Evolutionary conservation across 306 rosid species (phyloP).

Genomic region (Notholithocarpus densiflorus): DNA sequence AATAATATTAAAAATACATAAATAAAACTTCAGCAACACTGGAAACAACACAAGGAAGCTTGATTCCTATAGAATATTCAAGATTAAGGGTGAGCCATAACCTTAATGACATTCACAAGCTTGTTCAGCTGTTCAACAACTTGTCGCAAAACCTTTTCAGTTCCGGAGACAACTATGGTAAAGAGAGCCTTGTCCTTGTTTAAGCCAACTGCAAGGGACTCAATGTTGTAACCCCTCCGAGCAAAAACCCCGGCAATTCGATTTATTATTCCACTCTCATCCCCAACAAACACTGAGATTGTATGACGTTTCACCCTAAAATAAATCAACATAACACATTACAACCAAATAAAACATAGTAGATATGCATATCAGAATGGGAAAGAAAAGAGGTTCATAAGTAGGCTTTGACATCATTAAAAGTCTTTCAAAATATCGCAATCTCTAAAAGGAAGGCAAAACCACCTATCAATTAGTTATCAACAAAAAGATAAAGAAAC

Average conservation of each 20-base stretch:
- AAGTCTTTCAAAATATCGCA: neutral
- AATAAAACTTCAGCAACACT: neutral
- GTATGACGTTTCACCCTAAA: slow-evolving; percentile 55
- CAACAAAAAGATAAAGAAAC: too few species aligned
- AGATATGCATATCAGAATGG: neutral
- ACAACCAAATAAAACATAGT: neutral
- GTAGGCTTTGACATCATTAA: neutral
- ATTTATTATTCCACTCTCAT: slow-evolving; percentile 66
- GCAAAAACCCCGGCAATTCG: slow-evolving; percentile 69
- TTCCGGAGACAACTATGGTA: slow-evolving; percentile 57
- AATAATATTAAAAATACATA: neutral
- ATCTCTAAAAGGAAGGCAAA: neutral
- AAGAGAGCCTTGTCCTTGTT: slow-evolving; percentile 63
- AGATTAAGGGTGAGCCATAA: neutral
- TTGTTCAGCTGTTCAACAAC: slow-evolving; percentile 66
- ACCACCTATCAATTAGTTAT: neutral
- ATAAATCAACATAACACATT: slow-evolving; percentile 1
- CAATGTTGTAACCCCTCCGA: slow-evolving; percentile 64
- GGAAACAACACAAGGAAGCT: neutral
- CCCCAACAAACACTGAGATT: slow-evolving; percentile 64
- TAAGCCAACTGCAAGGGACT: slow-evolving; percentile 64
- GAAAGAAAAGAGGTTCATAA: neutral
- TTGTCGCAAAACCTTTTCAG: slow-evolving; percentile 49
- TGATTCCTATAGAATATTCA: neutral
- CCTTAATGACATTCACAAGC: slow-evolving; percentile 59